Conservation (phyloP, 352 stramenopile genomes). For the Globisporangium perplexum region DNA sequence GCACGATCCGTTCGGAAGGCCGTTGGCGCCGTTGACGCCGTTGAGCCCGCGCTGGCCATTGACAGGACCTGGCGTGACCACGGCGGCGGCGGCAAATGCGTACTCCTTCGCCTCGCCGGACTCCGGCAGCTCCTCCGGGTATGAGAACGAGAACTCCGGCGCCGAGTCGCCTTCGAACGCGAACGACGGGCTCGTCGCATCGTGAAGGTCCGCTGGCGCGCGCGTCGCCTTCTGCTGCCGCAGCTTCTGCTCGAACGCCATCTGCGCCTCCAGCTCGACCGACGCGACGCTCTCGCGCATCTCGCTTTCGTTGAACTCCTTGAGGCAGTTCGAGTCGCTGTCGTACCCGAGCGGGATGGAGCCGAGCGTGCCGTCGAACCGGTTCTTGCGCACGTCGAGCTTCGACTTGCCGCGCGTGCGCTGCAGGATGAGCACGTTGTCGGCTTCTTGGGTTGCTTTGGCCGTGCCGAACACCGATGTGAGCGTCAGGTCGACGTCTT, state of each 20-base stretch:
- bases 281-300: slow-evolving; percentile 71
- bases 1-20: slow-evolving; percentile 5
- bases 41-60: slow-evolving; percentile 9
- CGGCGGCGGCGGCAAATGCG: slow-evolving; percentile 3
- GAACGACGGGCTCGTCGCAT: neutral
- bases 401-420: slow-evolving; percentile 84
- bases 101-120: slow-evolving; percentile 1
- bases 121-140: slow-evolving; percentile 6
- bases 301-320: slow-evolving; percentile 54
- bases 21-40: slow-evolving; percentile 4
- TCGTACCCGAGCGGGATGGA: slow-evolving; percentile 88
- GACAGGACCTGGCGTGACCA: neutral
- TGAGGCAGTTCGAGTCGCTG: slow-evolving; percentile 42
- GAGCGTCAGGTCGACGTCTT: slow-evolving; percentile 90
- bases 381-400: slow-evolving; percentile 96
- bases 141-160: slow-evolving; percentile 7
- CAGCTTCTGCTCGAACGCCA: slow-evolving; percentile 65
- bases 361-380: slow-evolving; percentile 90
- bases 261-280: slow-evolving; percentile 72
- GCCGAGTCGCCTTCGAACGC: neutral
- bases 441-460: slow-evolving; percentile 99
- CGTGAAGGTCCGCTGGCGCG: slow-evolving; percentile 4
- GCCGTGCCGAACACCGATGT: slow-evolving; percentile 97
- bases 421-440: slow-evolving; percentile 99
- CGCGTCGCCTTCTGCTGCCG: slow-evolving; percentile 29